Base-by-base conservation (phyloP, 2,329 filamentous ascomycete genomes). In the Penicillium sp. region DNA sequence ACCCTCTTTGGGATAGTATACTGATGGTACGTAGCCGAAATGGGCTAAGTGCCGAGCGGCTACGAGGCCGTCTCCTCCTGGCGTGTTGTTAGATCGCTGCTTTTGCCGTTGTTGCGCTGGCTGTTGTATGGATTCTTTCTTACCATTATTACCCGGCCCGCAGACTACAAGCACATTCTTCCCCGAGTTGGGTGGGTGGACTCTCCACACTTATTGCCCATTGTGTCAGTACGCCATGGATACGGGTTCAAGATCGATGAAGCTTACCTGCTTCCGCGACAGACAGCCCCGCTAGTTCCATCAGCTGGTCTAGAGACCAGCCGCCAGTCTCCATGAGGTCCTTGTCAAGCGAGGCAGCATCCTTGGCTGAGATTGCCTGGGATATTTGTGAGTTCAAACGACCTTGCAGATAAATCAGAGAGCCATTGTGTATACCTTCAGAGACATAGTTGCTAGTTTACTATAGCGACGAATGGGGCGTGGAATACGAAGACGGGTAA, bases 231-330 rank as follows among this genome's bases (percentile, higher is more conserved):
- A 46, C 29, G 0, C 4, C 8, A 10, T 14, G 16, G 8, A 4
- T 22, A 1, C 5, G 30, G 37, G n/a, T n/a, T 31, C 30, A 10
- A 37, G 12, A 13, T 28, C n/a, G 16, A 36, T 34, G 38, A 14
- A 30, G 43, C 76, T 50, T 66, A 91, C 89, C 84, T 42, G 87
- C 90, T 77, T 97, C 90, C 11, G 92, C 92, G 22, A 97, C 90
- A 1, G 90, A 91, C 0, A 99, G 79, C 0, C 93, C 93, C 36
- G 93, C 93, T 7, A 99, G 76, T 68, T 97, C 93, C 93, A 99
- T 97, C 41, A 99, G 77, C 72, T 99, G 93, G 66, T 97, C 93
- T 47, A 99, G 81, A 10, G 89, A 95, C 73, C 95, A 99, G 8
- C 88, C 90, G 33, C 82, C 82, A 0, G 84, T 82, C 10, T 82